These are phyloP conservation scores for Epichloe sibirici DNA, from an alignment of 2,329 filamentous ascomycete species.

Conservation along the genomic window DNA sequence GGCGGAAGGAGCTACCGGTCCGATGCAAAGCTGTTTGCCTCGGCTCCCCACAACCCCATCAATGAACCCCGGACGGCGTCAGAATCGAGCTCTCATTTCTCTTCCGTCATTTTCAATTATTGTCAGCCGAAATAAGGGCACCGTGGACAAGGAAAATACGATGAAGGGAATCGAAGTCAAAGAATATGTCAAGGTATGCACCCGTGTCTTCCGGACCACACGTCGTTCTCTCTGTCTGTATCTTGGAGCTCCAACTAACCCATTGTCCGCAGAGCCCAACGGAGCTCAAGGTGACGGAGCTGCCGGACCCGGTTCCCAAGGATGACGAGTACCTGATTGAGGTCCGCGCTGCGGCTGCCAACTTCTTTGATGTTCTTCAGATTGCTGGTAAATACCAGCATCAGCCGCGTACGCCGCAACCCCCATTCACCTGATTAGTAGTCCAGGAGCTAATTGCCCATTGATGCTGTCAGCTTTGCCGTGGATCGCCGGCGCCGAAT, in stretches of 20 bases:
- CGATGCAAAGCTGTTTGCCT: neutral
- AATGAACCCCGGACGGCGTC: neutral
- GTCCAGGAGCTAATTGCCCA: neutral
- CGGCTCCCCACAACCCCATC: conserved; percentile 2
- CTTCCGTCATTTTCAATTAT: neutral
- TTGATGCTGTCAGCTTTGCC: conserved; percentile 46
- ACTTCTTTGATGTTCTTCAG: conserved; percentile 96
- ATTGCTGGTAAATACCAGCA: conserved; percentile 93
- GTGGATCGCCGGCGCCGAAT: conserved; percentile 80
- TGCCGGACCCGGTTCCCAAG: conserved; percentile 62
- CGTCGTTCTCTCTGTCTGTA: neutral
- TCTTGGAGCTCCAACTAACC: neutral
- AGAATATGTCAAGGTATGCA: conserved; percentile 7
- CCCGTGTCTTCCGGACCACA: neutral
- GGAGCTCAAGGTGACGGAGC: conserved; percentile 61
- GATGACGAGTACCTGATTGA: conserved; percentile 72
- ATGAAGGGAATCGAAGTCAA: conserved; percentile 7
- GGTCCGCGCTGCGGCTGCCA: conserved; percentile 77
- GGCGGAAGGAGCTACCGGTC: no score
- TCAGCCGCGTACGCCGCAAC: conserved; percentile 51
- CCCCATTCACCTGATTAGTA: neutral
- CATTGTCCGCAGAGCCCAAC: conserved; percentile 48
- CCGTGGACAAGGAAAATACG: neutral
- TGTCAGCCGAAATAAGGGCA: neutral
- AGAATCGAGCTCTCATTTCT: neutral